Conservation (phyloP, 139 green algal genomes). For the Haematococcus lacustris region DNA sequence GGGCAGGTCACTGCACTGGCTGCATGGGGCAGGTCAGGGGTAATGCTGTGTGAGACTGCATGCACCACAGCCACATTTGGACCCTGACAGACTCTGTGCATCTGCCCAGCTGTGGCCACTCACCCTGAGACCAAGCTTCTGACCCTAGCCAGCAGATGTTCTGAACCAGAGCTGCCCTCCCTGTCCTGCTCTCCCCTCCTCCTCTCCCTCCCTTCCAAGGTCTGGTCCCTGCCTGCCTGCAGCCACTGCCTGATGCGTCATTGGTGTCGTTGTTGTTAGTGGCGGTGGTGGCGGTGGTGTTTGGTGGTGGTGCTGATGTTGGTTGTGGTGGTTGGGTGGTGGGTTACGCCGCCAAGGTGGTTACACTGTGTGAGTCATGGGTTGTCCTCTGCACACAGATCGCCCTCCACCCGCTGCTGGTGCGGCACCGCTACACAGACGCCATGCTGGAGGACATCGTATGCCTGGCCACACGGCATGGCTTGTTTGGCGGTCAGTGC, state of each 20-base stretch:
- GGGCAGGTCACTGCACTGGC: too few species aligned
- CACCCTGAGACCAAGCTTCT: too few species aligned
- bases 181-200: too few species aligned
- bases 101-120: too few species aligned
- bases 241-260: neutral
- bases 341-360: neutral
- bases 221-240: neutral
- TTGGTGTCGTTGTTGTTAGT: neutral
- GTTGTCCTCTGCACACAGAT: slow-evolving; percentile 30
- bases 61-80: too few species aligned
- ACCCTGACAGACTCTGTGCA: too few species aligned
- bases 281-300: neutral
- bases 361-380: neutral
- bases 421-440: slow-evolving; percentile 65
- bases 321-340: too few species aligned
- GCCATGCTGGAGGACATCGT: slow-evolving; percentile 49
- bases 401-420: slow-evolving; percentile 89
- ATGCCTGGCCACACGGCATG: slow-evolving; percentile 26
- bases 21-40: too few species aligned
- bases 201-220: neutral
- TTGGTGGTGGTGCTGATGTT: too few species aligned
- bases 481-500: slow-evolving; percentile 54
- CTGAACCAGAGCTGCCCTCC: too few species aligned
- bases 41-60: too few species aligned
- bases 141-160: too few species aligned